A percentile compares a stretch with the other conserved stretches of the same genome.
phyloP scores from a whole-genome alignment of 495 filamentous ascomycete species.

The Neurospora sp. region DNA sequence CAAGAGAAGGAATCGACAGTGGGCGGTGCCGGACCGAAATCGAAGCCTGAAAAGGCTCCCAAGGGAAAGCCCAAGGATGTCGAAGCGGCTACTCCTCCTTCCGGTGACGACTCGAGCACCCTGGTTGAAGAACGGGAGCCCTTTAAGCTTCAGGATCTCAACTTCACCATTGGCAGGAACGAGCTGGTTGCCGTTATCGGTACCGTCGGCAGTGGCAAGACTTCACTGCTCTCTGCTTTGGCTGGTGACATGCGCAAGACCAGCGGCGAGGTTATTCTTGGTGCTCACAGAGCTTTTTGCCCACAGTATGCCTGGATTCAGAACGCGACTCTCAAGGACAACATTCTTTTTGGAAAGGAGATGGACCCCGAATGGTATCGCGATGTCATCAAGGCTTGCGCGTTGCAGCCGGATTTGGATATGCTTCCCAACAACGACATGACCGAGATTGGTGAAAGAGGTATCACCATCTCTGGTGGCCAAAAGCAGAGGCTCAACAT shows the following conservation, averaged over 20 bases:
- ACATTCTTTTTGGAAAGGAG: slow-evolving; percentile 84
- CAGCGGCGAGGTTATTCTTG: slow-evolving; percentile 58
- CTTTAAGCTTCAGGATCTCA: slow-evolving; percentile 69
- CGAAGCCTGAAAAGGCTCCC: slow-evolving; percentile 25
- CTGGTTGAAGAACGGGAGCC: slow-evolving; percentile 52
- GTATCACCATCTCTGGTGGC: slow-evolving; percentile 73
- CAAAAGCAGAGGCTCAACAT: slow-evolving; percentile 82
- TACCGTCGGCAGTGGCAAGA: slow-evolving; percentile 85
- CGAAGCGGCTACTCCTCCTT: slow-evolving; percentile 2
- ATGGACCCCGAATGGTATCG: slow-evolving; percentile 56
- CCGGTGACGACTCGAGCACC: slow-evolving; percentile 42
- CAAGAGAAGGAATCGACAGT: slow-evolving; percentile 42
- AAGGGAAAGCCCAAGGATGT: slow-evolving; percentile 30
- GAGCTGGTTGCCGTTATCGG: slow-evolving; percentile 90
- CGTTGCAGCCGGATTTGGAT: slow-evolving; percentile 60
- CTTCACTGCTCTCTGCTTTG: slow-evolving; percentile 76
- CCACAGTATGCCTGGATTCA: slow-evolving; percentile 98
- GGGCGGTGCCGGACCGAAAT: slow-evolving; percentile 20
- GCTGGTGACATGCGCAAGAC: slow-evolving; percentile 92
- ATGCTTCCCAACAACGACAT: slow-evolving; percentile 64
- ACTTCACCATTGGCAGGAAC: slow-evolving; percentile 63
- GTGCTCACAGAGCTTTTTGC: slow-evolving; percentile 76
- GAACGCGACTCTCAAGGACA: slow-evolving; percentile 74
- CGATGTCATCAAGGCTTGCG: slow-evolving; percentile 50
- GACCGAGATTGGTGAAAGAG: slow-evolving; percentile 71